Conservation (phyloP, 179 eudicot genomes). For the Camellia oleifera region DNA sequence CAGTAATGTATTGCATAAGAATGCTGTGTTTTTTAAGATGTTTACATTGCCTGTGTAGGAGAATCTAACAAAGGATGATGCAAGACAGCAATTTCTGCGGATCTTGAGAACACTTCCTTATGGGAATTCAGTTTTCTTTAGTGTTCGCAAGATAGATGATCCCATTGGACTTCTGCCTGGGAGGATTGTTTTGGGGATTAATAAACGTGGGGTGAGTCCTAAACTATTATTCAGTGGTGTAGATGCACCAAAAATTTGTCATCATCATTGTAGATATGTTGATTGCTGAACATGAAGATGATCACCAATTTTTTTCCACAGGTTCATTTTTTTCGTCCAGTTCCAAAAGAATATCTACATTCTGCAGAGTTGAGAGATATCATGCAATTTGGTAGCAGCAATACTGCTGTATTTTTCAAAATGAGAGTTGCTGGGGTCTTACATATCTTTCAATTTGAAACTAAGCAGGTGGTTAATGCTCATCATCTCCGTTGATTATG, state of each 20-base stretch:
- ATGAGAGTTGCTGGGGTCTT: slow-evolving; percentile 99
- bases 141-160: slow-evolving; percentile 98
- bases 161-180: slow-evolving; percentile 98
- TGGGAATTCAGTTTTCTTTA: slow-evolving; percentile 94
- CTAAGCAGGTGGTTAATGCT: slow-evolving; percentile 71
- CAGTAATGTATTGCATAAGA: not conserved
- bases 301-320: slow-evolving; percentile 19
- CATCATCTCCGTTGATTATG: not conserved
- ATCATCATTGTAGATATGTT: not conserved
- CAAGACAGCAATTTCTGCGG: slow-evolving; percentile 85
- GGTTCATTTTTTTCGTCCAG: slow-evolving; percentile 99
- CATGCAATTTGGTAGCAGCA: slow-evolving; percentile 99
- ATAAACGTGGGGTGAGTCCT: slow-evolving; percentile 90
- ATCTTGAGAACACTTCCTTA: slow-evolving; percentile 88
- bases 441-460: slow-evolving; percentile 96
- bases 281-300: not conserved
- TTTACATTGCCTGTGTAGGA: slow-evolving; percentile 44
- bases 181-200: slow-evolving; percentile 80
- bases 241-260: not conserved
- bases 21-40: not conserved
- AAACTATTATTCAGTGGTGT: not conserved
- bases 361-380: slow-evolving; percentile 97
- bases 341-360: slow-evolving; percentile 94
- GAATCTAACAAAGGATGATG: slow-evolving; percentile 89
- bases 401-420: slow-evolving; percentile 94